phyloP scores from a whole-genome alignment of 306 rosid genomes.

The Prosopis cineraria region DNA sequence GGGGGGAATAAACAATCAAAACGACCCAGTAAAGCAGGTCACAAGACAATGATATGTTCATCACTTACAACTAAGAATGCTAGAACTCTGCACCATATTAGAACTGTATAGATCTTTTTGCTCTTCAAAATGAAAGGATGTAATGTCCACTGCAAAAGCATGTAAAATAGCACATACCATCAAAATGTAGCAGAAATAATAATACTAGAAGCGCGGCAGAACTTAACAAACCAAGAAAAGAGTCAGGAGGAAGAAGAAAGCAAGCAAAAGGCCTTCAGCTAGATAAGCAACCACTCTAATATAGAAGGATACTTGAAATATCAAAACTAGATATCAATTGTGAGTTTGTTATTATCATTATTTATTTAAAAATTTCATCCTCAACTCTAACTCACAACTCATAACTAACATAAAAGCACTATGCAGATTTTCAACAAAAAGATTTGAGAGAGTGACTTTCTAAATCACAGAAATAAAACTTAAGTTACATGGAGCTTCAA shows the following conservation, averaged over 20 bases:
- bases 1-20: neutral
- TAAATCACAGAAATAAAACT: neutral
- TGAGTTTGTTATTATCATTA: neutral
- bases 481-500: neutral
- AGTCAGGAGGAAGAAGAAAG: neutral
- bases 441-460: neutral
- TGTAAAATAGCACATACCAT: slow-evolving; percentile 6
- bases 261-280: neutral
- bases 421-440: neutral
- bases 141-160: slow-evolving; percentile 91
- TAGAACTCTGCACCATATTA: slow-evolving; percentile 96
- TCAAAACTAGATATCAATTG: neutral
- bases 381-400: neutral
- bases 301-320: neutral
- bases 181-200: neutral
- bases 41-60: neutral
- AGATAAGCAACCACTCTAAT: neutral
- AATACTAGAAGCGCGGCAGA: neutral
- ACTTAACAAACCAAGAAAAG: slow-evolving; percentile 1
- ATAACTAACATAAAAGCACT: neutral
- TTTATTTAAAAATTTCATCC: neutral
- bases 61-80: slow-evolving; percentile 90
- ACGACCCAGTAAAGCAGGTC: neutral
- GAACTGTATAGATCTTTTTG: slow-evolving; percentile 92
- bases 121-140: slow-evolving; percentile 92